A percentile compares a stretch with the other conserved stretches of the same genome.
Conservation (phyloP, 441 rosid genomes). For the Cnidoscolus chayamansa region DNA sequence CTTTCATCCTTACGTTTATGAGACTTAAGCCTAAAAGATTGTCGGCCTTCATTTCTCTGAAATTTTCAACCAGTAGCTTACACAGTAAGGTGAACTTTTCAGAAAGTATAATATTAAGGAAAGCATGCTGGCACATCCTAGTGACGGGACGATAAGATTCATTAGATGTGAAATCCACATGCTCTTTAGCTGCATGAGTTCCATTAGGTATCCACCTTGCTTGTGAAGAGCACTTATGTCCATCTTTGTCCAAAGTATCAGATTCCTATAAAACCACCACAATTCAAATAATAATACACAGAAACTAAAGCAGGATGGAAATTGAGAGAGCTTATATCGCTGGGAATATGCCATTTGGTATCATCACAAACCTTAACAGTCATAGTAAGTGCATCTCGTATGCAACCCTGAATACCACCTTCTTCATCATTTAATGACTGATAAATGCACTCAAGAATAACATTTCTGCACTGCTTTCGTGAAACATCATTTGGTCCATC, state of each 20-base stretch:
- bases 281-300: slow-evolving; percentile 5
- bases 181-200: slow-evolving; percentile 33
- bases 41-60: slow-evolving; percentile 60
- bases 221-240: slow-evolving; percentile 30
- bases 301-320: background rate
- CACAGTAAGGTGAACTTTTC: slow-evolving; percentile 69
- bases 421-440: slow-evolving; percentile 41
- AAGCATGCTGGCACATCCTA: slow-evolving; percentile 58
- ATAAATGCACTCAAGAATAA: slow-evolving; percentile 44
- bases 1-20: slow-evolving; percentile 70
- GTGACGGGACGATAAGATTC: slow-evolving; percentile 41
- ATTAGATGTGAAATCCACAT: slow-evolving; percentile 34
- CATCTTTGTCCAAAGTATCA: slow-evolving; percentile 32
- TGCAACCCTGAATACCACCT: slow-evolving; percentile 47
- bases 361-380: slow-evolving; percentile 40
- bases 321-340: slow-evolving; percentile 5
- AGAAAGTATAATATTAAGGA: slow-evolving; percentile 56
- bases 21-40: slow-evolving; percentile 44
- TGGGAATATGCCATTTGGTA: background rate
- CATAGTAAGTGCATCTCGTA: slow-evolving; percentile 41
- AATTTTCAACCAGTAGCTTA: slow-evolving; percentile 64
- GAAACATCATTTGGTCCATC: slow-evolving; percentile 28
- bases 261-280: slow-evolving; percentile 41
- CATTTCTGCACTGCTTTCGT: slow-evolving; percentile 36
- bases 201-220: slow-evolving; percentile 34